These are phyloP conservation scores for Luzula sylvatica DNA, from an alignment of 176 grass and related monocot species.

Conservation along the genomic window DNA sequence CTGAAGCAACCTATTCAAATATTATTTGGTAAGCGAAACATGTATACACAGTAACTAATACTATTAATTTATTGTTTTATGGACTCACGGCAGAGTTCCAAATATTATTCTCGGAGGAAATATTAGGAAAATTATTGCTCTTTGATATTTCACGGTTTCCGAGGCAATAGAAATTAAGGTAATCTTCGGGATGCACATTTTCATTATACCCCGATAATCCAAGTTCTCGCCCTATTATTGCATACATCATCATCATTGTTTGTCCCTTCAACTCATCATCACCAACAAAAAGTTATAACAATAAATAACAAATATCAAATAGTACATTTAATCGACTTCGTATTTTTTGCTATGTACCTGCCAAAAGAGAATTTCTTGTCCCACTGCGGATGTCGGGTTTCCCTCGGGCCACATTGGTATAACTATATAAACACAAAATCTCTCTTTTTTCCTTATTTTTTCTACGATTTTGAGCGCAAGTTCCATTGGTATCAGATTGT, in stretches of 20 bases:
- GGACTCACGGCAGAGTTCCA: background rate
- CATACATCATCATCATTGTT: conserved; percentile 83
- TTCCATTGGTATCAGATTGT: too few species aligned
- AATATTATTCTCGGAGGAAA: conserved; percentile 3
- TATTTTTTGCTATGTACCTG: conserved; percentile 38
- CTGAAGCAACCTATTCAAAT: conserved; percentile 4
- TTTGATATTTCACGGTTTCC: conserved; percentile 42
- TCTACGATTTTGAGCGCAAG: too few species aligned
- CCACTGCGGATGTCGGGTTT: conserved; percentile 46
- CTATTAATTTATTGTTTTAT: too few species aligned
- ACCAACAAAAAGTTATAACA: background rate
- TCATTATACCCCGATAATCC: background rate
- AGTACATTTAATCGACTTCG: background rate
- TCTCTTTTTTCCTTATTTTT: too few species aligned
- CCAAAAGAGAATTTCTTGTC: conserved; percentile 95
- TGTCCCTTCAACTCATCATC: conserved; percentile 31
- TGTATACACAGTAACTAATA: too few species aligned
- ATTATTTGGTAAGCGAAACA: too few species aligned
- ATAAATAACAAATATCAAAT: background rate
- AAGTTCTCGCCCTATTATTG: conserved; percentile 25
- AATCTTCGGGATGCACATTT: conserved; percentile 34
- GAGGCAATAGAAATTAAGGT: conserved; percentile 95
- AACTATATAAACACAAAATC: conserved; percentile 67
- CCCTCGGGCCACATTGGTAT: conserved; percentile 99
- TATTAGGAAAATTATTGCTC: background rate